Evolutionary conservation across 805 yeast genomes (phyloP), one percentile per base, ranked within the genome.

Genomic region (Wickerhamiella azymoides): DNA sequence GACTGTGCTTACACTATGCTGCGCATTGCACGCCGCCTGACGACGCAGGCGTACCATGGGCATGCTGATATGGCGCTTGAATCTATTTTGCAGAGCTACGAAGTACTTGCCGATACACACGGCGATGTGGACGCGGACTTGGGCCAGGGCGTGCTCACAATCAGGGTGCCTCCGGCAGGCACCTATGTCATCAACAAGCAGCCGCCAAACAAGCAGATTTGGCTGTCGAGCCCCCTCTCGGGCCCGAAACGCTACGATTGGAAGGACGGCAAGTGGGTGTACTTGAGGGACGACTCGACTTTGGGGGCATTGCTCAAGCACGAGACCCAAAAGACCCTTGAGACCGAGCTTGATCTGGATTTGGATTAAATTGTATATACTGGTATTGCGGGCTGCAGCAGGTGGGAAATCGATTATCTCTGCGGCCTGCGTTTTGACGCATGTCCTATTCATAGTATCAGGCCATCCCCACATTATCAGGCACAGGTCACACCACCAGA

Each of bases 151-250:
- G 96, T 92, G 8, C 62, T 92, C 63, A 78, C 89, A 1, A 61
- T 92, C 47, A 74, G 70, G 6, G 55, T 83, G 14, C 84, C 89
- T 2, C 73, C 77, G 1, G 67, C 69, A 14, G 97, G 96, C 1
- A 74, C 88, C 0, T 92, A 92, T 59, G 94, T 92, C 25, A 79
- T 92, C 58, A 92, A 92, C 67, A 89, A 86, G 59, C 97, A 92
- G 64, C 98, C 98, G 1, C 96, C 98, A 3, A 92, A 86, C 64
- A 81, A 84, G 63, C 99, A 92, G 62, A 80, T 92, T 26, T 92
- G 99, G 99, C 70, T 89, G 45, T 77, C 93, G 49, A 82, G 94
- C 38, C 99, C 99, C 0, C 58, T 85, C 3, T 81, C 93, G 7
- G 98, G 98, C 0, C 98, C 98, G 5, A 85, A 86, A 58, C 59